Evolutionary conservation across 2,329 filamentous ascomycete species (phyloP), one percentile per base, ranked within the genome.

Genomic region (Colletotrichum australisinense): DNA sequence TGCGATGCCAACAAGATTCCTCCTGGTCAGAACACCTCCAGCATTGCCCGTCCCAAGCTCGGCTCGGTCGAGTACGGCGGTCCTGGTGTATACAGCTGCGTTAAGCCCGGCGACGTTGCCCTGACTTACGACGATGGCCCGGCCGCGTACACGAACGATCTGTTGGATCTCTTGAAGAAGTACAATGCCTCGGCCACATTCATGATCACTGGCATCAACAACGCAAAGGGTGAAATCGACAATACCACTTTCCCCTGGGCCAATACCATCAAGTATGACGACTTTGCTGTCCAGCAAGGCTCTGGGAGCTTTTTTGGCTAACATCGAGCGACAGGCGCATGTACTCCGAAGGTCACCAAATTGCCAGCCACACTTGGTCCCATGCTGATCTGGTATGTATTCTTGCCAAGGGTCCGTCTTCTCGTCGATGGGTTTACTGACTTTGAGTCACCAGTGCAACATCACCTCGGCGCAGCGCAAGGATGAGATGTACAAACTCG

Each of bases 1-100:
- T 91, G 89, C 77, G 88, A 89, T 76, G 88, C 85, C 64, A 88
- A 89, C 77, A 82, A 38, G 88, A 88, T 7, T 76, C 83, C 24
- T 4, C 19, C 68, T 26, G 89, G 88, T 19, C 79, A 81, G n/a
- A 87, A 88, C 74, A 90, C 88, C 3, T 85, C 86, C 3, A 81
- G 78, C 3, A 81, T 91, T 66, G 77, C 83, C 35, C 84, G 89
- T 46, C 82, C 87, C 5, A 83, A 86, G 63, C 74, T 88, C 6
- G 89, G 89, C 26, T 81, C 73, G 24, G 81, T 89, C 3, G 77
- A 79, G 0, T 89, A 90, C 75, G 88, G 88, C 26, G 88, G 87
- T 24, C 82, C 78, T 12, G 72, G 72, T 14, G 52, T 74, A 19
- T 74, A 71, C 49, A 74, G 68, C 42, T 74, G 72, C 32, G 24